Conservation (phyloP, 768 basidiomycete genomes). For the Gloeostereum incarnatum region DNA sequence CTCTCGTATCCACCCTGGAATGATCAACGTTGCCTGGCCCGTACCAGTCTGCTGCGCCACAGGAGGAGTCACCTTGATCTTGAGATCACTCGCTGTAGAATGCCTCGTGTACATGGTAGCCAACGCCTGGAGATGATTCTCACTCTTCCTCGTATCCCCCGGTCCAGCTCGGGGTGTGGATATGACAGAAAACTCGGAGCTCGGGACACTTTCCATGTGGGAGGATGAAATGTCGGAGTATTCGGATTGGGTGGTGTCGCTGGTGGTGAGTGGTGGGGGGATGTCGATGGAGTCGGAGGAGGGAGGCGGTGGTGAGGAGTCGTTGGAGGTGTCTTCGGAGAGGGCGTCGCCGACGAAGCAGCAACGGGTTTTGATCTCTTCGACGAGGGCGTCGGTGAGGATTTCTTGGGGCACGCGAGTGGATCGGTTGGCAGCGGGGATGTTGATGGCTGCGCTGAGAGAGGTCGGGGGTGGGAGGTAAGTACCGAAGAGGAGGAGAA, state of each 20-base stretch:
- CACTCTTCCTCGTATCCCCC: constrained; percentile 20
- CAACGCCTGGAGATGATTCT: constrained; percentile 54
- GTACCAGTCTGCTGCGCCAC: constrained; percentile 57
- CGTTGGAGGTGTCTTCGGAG: constrained; percentile 20
- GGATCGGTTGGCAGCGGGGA: constrained; percentile 52
- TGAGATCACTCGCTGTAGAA: constrained; percentile 71
- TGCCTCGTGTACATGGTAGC: constrained; percentile 64
- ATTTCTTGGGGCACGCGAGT: constrained; percentile 71
- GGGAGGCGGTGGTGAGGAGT: constrained; percentile 17
- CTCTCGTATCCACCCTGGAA: constrained; percentile 95
- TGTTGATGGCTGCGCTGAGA: constrained; percentile 52
- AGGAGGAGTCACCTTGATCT: constrained; percentile 62
- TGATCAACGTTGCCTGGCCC: constrained; percentile 67
- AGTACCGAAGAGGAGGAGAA: constrained; percentile 75
- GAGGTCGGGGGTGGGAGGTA: constrained; percentile 79
- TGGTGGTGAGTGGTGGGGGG: constrained; percentile 30
- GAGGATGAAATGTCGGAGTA: constrained; percentile 45
- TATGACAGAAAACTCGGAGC: constrained; percentile 51
- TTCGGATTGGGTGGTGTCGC: constrained; percentile 56
- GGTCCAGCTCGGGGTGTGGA: constrained; percentile 26
- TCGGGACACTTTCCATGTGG: constrained; percentile 37
- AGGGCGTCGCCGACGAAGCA: constrained; percentile 77
- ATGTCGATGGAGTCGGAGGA: constrained; percentile 29
- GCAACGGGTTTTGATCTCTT: constrained; percentile 84
- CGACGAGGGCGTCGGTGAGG: constrained; percentile 71